phyloP scores from a whole-genome alignment of 305 asterid genomes.

The Fraxinus nigra region DNA sequence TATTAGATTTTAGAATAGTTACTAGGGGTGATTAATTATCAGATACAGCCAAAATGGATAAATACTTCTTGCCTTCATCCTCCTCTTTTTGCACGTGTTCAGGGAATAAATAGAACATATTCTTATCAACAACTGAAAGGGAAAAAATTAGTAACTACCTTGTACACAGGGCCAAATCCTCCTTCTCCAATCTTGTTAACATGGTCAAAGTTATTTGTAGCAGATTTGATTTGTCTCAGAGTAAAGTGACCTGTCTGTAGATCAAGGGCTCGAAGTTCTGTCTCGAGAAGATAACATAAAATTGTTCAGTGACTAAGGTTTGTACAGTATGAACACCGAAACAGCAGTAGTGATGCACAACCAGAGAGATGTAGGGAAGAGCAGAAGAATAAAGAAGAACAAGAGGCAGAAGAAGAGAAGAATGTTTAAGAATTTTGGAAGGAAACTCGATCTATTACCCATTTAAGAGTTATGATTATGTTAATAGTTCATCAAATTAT shows the following conservation, averaged over 20 bases:
- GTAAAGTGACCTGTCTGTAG: conserved; percentile 80
- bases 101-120: background rate
- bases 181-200: conserved; percentile 94
- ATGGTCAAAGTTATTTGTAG: conserved; percentile 72
- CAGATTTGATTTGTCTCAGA: conserved; percentile 74
- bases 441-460: background rate
- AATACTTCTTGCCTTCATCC: background rate
- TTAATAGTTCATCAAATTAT: background rate
- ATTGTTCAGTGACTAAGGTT: conserved; percentile 8
- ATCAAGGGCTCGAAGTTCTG: conserved; percentile 85
- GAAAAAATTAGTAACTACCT: conserved; percentile 37
- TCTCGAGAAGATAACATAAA: conserved; percentile 20
- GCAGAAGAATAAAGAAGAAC: background rate
- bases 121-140: background rate
- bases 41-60: background rate
- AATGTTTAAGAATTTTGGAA: background rate
- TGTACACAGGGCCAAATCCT: conserved; percentile 92
- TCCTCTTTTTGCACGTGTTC: background rate
- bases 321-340: background rate
- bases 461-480: background rate
- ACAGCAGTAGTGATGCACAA: background rate
- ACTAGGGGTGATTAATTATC: background rate
- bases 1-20: background rate
- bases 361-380: background rate
- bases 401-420: background rate